Evolutionary conservation across 345 rosid genomes (phyloP).

Genomic region (Atalantia buxifolia): DNA sequence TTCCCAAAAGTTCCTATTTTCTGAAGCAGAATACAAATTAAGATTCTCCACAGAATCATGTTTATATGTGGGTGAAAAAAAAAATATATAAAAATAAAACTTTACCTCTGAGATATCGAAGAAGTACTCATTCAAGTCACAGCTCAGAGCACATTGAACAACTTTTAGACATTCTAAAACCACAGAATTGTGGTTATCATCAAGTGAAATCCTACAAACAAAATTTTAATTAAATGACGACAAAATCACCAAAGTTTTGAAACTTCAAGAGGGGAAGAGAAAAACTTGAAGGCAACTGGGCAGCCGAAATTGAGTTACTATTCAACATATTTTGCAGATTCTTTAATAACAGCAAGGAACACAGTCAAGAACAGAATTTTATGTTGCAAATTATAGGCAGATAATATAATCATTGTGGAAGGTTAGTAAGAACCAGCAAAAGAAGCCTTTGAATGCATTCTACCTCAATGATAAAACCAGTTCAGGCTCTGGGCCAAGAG

Average conservation of each 20-base stretch:
- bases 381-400: conserved; percentile 1
- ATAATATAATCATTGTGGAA: not conserved
- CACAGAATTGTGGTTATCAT: conserved; percentile 81
- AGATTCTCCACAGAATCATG: conserved; percentile 10
- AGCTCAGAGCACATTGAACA: conserved; percentile 62
- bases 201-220: conserved; percentile 72
- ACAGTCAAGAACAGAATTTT: not conserved
- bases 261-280: not conserved
- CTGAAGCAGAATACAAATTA: conserved; percentile 35
- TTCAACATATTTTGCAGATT: not conserved
- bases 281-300: not conserved
- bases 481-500: conserved; percentile 95
- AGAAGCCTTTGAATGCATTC: conserved; percentile 6
- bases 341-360: not conserved
- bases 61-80: not conserved
- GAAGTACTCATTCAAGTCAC: conserved; percentile 58
- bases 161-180: conserved; percentile 71
- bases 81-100: not conserved
- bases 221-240: conserved; percentile 9
- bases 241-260: not conserved
- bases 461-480: conserved; percentile 85
- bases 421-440: conserved; percentile 1
- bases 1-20: conserved; percentile 38
- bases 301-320: not conserved
- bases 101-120: conserved; percentile 73